phyloP scores from a whole-genome alignment of 345 rosid species.

The Leavenworthia alabamica region DNA sequence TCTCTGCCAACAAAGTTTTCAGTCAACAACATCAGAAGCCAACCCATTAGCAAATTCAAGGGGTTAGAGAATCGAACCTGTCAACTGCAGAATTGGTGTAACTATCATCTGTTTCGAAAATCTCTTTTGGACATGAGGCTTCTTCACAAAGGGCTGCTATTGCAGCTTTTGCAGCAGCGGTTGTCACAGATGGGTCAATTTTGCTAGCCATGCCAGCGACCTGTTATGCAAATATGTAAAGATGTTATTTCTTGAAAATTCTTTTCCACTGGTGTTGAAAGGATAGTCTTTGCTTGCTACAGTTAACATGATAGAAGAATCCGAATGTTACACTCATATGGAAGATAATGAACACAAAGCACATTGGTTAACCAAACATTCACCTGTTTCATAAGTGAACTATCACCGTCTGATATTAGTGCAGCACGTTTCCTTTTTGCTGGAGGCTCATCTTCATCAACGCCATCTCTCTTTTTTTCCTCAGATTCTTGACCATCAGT shows the following conservation, averaged over 20 bases:
- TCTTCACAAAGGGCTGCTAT: constrained; percentile 69
- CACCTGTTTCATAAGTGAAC: constrained; percentile 82
- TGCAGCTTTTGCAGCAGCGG: constrained; percentile 82
- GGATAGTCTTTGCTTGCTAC: background rate
- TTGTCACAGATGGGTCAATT: constrained; percentile 56
- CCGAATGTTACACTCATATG: background rate
- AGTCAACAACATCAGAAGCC: background rate
- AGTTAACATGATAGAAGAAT: background rate
- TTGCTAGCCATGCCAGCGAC: constrained; percentile 57
- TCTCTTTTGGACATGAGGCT: constrained; percentile 63
- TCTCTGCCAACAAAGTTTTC: constrained; percentile 34
- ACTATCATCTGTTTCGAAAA: constrained; percentile 39
- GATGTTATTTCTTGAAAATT: background rate
- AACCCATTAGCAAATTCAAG: background rate
- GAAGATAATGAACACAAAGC: background rate
- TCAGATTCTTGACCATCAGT: constrained; percentile 32
- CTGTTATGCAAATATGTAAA: constrained; percentile 30
- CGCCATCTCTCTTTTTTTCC: constrained; percentile 39
- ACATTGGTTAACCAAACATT: background rate
- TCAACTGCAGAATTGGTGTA: constrained; percentile 28
- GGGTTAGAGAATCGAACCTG: constrained; percentile 35
- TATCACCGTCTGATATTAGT: constrained; percentile 39
- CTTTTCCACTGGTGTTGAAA: background rate
- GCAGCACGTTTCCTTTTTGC: constrained; percentile 44
- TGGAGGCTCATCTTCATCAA: constrained; percentile 46